Conservation (phyloP, 495 filamentous ascomycete species). For the Symbiotaphrina buchneri region DNA sequence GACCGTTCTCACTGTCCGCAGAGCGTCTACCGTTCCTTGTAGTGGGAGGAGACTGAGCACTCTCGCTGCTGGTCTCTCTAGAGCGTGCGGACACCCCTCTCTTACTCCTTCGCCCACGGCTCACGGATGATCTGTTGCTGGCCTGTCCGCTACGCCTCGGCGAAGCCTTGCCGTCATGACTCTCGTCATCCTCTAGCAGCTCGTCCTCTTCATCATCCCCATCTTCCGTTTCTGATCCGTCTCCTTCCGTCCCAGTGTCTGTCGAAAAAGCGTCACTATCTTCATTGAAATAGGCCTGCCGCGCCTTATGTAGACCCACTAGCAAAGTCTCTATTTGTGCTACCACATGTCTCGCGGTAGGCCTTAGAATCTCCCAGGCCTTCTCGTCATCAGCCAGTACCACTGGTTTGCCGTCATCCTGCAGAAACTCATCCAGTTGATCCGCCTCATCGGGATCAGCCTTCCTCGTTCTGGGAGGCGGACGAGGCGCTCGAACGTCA, state of each 20-base stretch:
- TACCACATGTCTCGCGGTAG: constrained; percentile 40
- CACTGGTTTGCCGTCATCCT: constrained; percentile 11
- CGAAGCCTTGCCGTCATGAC: too few species aligned
- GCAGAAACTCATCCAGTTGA: constrained; percentile 5
- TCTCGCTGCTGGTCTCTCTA: too few species aligned
- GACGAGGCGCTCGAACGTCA: constrained; percentile 3
- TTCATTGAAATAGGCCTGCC: constrained; percentile 16
- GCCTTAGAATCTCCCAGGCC: constrained; percentile 34
- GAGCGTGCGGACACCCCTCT: too few species aligned
- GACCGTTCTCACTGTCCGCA: too few species aligned
- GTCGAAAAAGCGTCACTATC: constrained; percentile 6
- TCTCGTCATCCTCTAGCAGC: too few species aligned
- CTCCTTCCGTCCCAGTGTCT: constrained; percentile 9
- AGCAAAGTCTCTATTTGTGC: constrained; percentile 41
- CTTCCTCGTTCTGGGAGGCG: constrained; percentile 2
- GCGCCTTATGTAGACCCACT: constrained; percentile 37
- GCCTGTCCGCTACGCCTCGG: too few species aligned
- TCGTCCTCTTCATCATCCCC: too few species aligned
- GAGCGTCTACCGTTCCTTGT: too few species aligned
- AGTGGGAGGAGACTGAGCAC: too few species aligned
- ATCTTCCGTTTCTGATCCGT: constrained; percentile 6
- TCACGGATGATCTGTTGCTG: too few species aligned
- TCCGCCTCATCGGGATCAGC: constrained; percentile 5
- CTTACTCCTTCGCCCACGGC: too few species aligned
- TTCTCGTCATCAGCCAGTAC: constrained; percentile 37